Percentiles rank a stretch among this genome's conserved stretches.
Evolutionary conservation across 305 asterid species (phyloP).

Genomic region (Solanum hybrid): DNA sequence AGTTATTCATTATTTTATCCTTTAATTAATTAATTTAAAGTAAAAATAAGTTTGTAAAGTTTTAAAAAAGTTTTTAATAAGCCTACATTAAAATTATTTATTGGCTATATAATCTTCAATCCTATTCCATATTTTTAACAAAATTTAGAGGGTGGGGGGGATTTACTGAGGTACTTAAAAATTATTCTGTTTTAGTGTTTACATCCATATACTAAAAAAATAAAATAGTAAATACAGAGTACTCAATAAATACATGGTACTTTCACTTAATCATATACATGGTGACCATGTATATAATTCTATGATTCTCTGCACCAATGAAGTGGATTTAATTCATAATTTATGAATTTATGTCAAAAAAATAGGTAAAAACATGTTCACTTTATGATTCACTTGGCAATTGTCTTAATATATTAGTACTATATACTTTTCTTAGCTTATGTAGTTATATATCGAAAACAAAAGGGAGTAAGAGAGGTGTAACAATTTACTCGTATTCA

Average conservation of each 20-base stretch:
- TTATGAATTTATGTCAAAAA: neutral
- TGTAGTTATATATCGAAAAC: neutral
- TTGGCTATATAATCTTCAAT: neutral
- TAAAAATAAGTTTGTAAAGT: neutral
- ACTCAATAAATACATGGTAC: neutral
- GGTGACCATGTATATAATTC: neutral
- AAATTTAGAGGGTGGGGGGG: neutral
- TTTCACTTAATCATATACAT: neutral
- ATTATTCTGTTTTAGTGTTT: neutral
- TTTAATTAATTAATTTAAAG: neutral
- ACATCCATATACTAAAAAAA: neutral
- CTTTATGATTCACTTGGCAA: neutral
- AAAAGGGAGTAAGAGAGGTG: neutral
- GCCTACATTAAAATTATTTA: neutral
- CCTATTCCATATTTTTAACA: neutral
- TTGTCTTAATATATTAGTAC: neutral
- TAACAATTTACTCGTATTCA: neutral
- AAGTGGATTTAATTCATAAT: neutral
- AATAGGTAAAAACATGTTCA: neutral
- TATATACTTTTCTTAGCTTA: neutral
- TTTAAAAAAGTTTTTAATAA: neutral
- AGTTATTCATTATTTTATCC: neutral
- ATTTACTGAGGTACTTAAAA: too few species aligned
- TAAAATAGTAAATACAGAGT: neutral
- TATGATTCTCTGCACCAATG: neutral